phyloP scores from a whole-genome alignment of 2,329 filamentous ascomycete species.

The Immersiporthe knoxdaviesiana region DNA sequence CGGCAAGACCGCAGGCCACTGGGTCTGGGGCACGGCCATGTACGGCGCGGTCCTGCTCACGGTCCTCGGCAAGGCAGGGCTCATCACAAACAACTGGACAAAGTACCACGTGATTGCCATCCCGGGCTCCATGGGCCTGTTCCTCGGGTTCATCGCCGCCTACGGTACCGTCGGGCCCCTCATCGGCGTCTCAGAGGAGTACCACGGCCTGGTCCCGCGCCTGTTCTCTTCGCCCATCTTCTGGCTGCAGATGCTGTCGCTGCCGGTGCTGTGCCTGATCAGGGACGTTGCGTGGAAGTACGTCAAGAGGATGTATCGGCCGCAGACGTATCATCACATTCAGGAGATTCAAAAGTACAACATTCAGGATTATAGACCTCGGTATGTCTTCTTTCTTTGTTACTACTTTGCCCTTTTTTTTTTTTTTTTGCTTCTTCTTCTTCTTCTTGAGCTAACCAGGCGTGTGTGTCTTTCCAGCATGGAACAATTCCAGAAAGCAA shows the following conservation, averaged over 20 bases:
- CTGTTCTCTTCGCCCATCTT: slow-evolving; percentile 83
- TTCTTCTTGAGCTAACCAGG: not conserved
- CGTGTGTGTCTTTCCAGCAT: slow-evolving; percentile 60
- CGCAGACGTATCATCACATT: slow-evolving; percentile 95
- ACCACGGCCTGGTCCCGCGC: slow-evolving; percentile 78
- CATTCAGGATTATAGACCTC: slow-evolving; percentile 95
- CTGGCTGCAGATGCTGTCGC: slow-evolving; percentile 83
- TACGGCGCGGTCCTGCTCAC: slow-evolving; percentile 94
- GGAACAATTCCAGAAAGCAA: slow-evolving; percentile 99
- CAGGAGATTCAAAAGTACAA: slow-evolving; percentile 99
- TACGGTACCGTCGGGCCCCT: slow-evolving; percentile 88
- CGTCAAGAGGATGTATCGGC: slow-evolving; percentile 93
- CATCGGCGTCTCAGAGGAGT: slow-evolving; percentile 80
- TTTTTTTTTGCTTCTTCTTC: slow-evolving; percentile 23
- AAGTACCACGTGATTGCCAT: slow-evolving; percentile 97
- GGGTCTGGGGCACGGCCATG: slow-evolving; percentile 95
- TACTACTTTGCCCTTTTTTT: slow-evolving; percentile 2
- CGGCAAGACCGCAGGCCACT: slow-evolving; percentile 85
- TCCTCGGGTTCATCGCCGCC: slow-evolving; percentile 85
- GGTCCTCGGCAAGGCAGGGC: slow-evolving; percentile 89
- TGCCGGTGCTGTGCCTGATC: slow-evolving; percentile 80
- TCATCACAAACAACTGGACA: slow-evolving; percentile 98
- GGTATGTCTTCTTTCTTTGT: slow-evolving; percentile 67
- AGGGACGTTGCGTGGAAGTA: slow-evolving; percentile 98
- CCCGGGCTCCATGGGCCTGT: slow-evolving; percentile 87